Evolutionary conservation across 371 early-diverging fungal species (phyloP), one percentile per base, ranked within the genome.

Genomic region (Mortierella sp.): DNA sequence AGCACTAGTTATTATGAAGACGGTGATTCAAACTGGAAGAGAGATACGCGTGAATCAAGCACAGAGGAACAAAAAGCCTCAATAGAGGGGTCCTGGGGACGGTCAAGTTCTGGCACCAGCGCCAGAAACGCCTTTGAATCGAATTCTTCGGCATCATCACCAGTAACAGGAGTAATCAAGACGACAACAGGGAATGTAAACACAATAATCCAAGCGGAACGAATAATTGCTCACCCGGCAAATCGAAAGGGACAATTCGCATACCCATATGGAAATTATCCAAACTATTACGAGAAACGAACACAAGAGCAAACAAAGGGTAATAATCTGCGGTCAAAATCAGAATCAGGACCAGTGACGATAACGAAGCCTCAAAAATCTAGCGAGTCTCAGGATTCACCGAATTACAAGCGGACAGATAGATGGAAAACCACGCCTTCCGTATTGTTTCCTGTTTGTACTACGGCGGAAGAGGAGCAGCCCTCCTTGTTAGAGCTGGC

Each of bases 191-290:
- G 57, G 22, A 37, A 60, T 0, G 23, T 45, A 17, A 61, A 63
- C 19, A 47, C 55, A 3, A 54, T 66, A 6, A 76, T 71, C 32
- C 57, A 26, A 0, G 70, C 71, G 6, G 45, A 58, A 26, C 67
- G 67, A 13, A 59, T 76, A 7, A 31, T 76, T 32, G 68, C 64
- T 58, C 45, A 28, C 4, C 63, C 61, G 17, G 56, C 49, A 7
- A 56, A 65, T 3, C 28, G 60, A 13, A 45, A 45, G 7, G 17
- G 60, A 9, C 64, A 57, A 15, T 40, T 51, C 35, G 80, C 63
- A 1, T 79, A 58, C 34, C 80, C 74, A 3, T 79, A 70, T 57
- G 80, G 80, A 12, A 79, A 79, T 61, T 79, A 79, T 23, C 80
- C 80, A 22, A 51, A 45, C 34, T 79, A 79, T 40, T 79, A 79